These are phyloP conservation scores for Neonectria neomacrospora DNA, from an alignment of 2,329 filamentous ascomycete species.

Conservation along the genomic window DNA sequence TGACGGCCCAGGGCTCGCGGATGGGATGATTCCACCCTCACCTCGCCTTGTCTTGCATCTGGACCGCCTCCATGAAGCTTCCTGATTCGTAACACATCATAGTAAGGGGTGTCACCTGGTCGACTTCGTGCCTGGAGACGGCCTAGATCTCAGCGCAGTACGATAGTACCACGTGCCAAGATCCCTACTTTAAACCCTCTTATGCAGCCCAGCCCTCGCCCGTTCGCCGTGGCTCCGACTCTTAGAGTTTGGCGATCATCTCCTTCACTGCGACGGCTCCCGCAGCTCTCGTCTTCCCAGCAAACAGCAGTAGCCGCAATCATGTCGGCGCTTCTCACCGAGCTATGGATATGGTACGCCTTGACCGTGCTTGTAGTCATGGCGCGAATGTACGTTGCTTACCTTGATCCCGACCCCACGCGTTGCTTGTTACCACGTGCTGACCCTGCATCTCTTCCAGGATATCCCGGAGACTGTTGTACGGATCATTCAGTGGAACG, in stretches of 20 bases:
- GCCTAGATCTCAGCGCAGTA: background rate
- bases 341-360: conserved; percentile 57
- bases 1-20: background rate
- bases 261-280: background rate
- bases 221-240: background rate
- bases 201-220: background rate
- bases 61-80: background rate
- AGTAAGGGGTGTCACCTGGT: background rate
- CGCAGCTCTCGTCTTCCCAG: background rate
- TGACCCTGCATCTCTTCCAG: conserved; percentile 35
- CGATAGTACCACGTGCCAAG: background rate
- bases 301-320: conserved; percentile 21
- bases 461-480: conserved; percentile 51
- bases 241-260: background rate
- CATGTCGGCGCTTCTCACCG: conserved; percentile 45
- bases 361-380: conserved; percentile 52
- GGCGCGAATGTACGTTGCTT: conserved; percentile 51
- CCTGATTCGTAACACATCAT: background rate
- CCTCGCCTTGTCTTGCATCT: background rate
- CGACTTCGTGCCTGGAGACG: background rate
- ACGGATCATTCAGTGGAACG: conserved; percentile 58
- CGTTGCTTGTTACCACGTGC: background rate
- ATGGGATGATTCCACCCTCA: background rate
- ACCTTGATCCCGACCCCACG: background rate
- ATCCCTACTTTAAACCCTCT: background rate